Conservation (phyloP, 2,329 filamentous ascomycete species). For the Ophiostoma fasciatum region DNA sequence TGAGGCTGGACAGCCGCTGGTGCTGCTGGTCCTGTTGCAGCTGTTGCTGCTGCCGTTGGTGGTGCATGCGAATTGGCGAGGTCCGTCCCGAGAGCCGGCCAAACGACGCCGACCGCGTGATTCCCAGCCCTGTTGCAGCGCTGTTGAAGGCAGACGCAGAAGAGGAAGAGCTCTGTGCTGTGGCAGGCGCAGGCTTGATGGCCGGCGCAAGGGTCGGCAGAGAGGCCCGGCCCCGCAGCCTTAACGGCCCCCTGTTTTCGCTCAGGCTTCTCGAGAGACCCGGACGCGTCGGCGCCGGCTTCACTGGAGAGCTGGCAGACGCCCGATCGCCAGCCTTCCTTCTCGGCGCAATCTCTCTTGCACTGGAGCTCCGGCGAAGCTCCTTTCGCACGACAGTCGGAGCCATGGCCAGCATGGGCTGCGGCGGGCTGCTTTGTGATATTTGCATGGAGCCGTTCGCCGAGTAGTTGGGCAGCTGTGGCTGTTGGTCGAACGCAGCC, state of each 20-base stretch:
- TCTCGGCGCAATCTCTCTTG: constrained; percentile 26
- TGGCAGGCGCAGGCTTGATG: no score
- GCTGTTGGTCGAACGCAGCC: constrained; percentile 12
- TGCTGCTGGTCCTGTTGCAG: constrained; percentile 21
- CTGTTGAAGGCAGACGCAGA: no score
- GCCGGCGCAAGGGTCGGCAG: constrained; percentile 35
- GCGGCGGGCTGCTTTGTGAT: constrained; percentile 14
- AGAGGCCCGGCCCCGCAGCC: constrained; percentile 23
- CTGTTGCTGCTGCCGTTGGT: constrained; percentile 22
- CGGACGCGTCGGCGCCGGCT: constrained; percentile 29
- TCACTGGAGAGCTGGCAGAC: constrained; percentile 35
- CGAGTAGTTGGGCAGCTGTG: constrained; percentile 14
- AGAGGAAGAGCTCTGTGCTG: constrained; percentile 7
- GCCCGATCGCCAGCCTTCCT: constrained; percentile 27
- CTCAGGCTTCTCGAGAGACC: constrained; percentile 40
- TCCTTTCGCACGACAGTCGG: constrained; percentile 20
- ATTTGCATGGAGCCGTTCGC: constrained; percentile 10
- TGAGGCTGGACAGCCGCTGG: constrained; percentile 34
- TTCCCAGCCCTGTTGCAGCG: constrained; percentile 16
- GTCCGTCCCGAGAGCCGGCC: constrained; percentile 29
- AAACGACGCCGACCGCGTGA: constrained; percentile 22
- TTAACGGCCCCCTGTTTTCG: constrained; percentile 36
- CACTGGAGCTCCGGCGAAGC: constrained; percentile 30
- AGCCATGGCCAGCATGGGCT: constrained; percentile 15
- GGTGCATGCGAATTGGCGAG: constrained; percentile 37